Evolutionary conservation across 352 stramenopile genomes (phyloP).

Genomic region (Globisporangium mamillatum): DNA sequence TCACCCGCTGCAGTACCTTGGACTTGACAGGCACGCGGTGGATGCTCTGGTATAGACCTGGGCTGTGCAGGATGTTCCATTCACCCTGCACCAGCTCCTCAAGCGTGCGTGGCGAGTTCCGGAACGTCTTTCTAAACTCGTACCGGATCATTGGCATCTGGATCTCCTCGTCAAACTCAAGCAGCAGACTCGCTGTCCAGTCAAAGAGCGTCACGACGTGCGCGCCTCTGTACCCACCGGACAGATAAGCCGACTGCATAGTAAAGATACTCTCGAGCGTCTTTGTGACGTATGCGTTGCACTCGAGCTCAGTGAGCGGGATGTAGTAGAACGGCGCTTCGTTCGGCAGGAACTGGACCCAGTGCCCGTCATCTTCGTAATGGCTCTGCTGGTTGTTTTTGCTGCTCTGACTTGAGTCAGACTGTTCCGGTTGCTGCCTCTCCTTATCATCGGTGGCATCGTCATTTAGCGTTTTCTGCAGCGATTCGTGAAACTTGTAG

Average conservation of each 20-base stretch:
- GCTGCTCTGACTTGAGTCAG: not conserved
- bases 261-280: not conserved
- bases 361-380: not conserved
- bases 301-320: constrained; percentile 29
- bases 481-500: constrained; percentile 19
- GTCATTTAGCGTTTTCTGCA: constrained; percentile 9
- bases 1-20: constrained; percentile 8
- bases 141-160: constrained; percentile 5
- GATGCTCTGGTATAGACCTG: constrained; percentile 7
- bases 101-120: not conserved
- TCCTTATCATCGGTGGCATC: not conserved
- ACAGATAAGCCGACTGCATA: not conserved
- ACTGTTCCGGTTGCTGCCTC: not conserved
- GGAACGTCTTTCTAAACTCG: constrained; percentile 15
- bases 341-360: constrained; percentile 7
- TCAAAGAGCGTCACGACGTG: not conserved
- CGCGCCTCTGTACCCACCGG: not conserved
- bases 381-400: not conserved
- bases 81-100: not conserved
- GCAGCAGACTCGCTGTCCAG: not conserved
- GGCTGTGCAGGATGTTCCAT: constrained; percentile 13
- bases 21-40: constrained; percentile 9
- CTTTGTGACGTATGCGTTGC: constrained; percentile 11
- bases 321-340: constrained; percentile 38
- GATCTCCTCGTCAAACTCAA: constrained; percentile 1